Conservation (phyloP, 2,329 filamentous ascomycete genomes). For the Beauveria sp. region DNA sequence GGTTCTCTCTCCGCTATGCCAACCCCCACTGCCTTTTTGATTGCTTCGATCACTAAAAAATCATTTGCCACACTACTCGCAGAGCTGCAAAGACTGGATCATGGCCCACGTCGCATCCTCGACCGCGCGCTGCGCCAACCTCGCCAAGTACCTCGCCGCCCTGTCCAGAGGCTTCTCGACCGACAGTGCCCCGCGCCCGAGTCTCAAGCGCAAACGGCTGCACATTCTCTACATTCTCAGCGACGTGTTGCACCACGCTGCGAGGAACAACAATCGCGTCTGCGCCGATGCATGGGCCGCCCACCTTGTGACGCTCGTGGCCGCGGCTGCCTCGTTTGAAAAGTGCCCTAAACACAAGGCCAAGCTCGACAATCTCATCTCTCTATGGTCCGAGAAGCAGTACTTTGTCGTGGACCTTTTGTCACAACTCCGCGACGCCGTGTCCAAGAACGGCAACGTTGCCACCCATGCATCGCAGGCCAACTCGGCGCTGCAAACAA, state of each 20-base stretch:
- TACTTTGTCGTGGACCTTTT: constrained; percentile 53
- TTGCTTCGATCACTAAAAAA: constrained; percentile 2
- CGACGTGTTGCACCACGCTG: constrained; percentile 67
- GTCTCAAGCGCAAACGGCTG: constrained; percentile 60
- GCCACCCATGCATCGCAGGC: neutral
- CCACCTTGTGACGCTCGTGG: constrained; percentile 54
- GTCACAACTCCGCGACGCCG: constrained; percentile 50
- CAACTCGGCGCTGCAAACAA: constrained; percentile 16
- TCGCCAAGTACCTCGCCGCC: constrained; percentile 70
- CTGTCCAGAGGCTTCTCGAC: constrained; percentile 43
- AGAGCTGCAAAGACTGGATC: constrained; percentile 88
- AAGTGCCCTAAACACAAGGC: constrained; percentile 57
- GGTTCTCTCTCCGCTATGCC: neutral
- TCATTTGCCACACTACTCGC: constrained; percentile 25
- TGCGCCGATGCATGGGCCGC: constrained; percentile 51
- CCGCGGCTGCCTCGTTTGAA: constrained; percentile 47
- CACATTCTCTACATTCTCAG: constrained; percentile 72
- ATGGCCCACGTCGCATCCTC: constrained; percentile 64
- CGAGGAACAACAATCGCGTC: constrained; percentile 40
- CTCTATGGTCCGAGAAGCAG: constrained; percentile 60
- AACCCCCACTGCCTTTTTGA: neutral
- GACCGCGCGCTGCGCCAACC: constrained; percentile 52
- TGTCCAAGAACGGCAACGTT: constrained; percentile 26
- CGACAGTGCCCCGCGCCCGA: constrained; percentile 32
- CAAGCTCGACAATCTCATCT: constrained; percentile 57